Conservation (phyloP, 2,329 filamentous ascomycete genomes). For the Juglanconis juglandina region DNA sequence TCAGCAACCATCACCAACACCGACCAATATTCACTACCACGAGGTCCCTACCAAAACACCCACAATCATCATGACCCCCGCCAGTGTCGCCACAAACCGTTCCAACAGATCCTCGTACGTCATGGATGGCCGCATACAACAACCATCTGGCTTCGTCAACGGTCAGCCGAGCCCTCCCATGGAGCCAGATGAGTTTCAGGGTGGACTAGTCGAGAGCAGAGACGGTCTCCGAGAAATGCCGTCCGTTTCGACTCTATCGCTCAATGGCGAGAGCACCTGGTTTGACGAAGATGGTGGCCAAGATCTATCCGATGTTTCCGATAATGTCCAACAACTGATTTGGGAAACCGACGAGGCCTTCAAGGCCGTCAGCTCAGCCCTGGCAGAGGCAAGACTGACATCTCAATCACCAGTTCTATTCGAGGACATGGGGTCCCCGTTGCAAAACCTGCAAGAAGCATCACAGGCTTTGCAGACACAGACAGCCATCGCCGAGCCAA, state of each 20-base stretch:
- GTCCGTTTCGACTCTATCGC: neutral
- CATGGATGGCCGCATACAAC: conserved; percentile 1
- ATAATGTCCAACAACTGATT: conserved; percentile 44
- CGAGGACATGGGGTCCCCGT: neutral
- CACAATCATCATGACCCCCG: conserved; percentile 6
- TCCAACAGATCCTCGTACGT: neutral
- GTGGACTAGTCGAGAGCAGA: neutral
- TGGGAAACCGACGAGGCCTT: conserved; percentile 50
- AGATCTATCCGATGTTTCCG: conserved; percentile 25
- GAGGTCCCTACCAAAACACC: neutral
- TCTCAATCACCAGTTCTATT: conserved; percentile 20
- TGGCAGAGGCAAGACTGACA: conserved; percentile 35
- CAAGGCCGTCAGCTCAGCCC: conserved; percentile 39
- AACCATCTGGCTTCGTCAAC: conserved; percentile 1
- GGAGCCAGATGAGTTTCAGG: conserved; percentile 1
- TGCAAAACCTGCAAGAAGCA: conserved; percentile 10
- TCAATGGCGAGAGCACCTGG: conserved; percentile 6
- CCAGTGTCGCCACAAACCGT: neutral
- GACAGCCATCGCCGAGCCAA: neutral
- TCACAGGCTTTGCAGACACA: conserved; percentile 6
- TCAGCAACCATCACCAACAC: neutral
- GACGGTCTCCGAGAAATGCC: neutral
- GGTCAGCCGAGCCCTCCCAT: conserved; percentile 9
- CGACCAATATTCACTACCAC: neutral
- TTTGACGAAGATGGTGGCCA: neutral